These are phyloP conservation scores for Fusarium sp. DNA, from an alignment of 2,329 filamentous ascomycete genomes.

Conservation along the genomic window DNA sequence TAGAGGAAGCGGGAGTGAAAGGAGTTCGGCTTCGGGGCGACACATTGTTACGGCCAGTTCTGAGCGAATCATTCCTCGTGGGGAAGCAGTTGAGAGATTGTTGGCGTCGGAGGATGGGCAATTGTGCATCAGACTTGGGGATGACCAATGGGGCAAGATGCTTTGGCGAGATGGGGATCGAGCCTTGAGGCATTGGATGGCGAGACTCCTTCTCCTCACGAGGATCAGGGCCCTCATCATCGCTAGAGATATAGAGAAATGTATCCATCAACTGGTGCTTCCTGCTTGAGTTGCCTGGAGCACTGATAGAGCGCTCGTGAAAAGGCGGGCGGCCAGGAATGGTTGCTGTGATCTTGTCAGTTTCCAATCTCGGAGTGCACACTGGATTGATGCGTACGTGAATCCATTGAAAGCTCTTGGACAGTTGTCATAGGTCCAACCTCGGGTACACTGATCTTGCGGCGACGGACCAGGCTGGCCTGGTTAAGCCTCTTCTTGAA, in stretches of 20 bases:
- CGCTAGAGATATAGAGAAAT: constrained; percentile 39
- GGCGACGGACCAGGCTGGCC: constrained; percentile 65
- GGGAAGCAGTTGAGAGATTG: constrained; percentile 58
- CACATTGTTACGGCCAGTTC: constrained; percentile 56
- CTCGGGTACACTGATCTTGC: constrained; percentile 73
- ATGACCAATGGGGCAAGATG: constrained; percentile 67
- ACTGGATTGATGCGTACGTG: constrained; percentile 61
- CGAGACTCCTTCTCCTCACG: constrained; percentile 38
- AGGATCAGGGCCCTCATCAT: constrained; percentile 38
- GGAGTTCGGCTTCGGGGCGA: constrained; percentile 59
- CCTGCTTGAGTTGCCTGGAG: constrained; percentile 64
- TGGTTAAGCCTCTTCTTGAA: constrained; percentile 67
- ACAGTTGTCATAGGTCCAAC: constrained; percentile 76
- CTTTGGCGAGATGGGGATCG: constrained; percentile 60
- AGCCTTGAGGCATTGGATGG: constrained; percentile 5
- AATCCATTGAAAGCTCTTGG: constrained; percentile 75
- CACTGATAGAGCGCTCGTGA: constrained; percentile 72
- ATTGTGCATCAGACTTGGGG: constrained; percentile 47
- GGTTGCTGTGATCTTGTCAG: constrained; percentile 61
- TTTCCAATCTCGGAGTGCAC: neutral
- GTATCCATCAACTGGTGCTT: constrained; percentile 48
- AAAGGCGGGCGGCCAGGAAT: constrained; percentile 73
- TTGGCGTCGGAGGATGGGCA: constrained; percentile 44
- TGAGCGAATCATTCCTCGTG: constrained; percentile 56
- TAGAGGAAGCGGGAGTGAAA: constrained; percentile 49